Conservation (phyloP, 768 basidiomycete species). For the Suillus spraguei region DNA sequence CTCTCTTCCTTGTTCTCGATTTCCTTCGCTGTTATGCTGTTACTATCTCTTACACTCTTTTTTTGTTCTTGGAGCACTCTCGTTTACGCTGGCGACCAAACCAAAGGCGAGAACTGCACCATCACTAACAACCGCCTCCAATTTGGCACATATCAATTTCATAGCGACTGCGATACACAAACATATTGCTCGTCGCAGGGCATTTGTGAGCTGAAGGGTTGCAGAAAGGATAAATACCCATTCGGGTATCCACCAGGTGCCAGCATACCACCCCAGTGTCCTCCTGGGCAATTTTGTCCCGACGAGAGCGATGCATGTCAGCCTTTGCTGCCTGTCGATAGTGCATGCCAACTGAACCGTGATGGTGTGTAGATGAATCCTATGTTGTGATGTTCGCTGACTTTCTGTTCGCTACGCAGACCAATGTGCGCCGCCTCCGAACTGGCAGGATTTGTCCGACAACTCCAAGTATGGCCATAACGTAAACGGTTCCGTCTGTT, state of each 20-base stretch:
- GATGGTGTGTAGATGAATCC: constrained; percentile 57
- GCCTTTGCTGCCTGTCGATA: constrained; percentile 56
- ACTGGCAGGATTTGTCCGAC: constrained; percentile 65
- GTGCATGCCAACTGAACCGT: constrained; percentile 81
- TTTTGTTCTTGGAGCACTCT: constrained; percentile 44
- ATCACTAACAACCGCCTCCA: constrained; percentile 66
- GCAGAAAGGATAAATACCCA: constrained; percentile 77
- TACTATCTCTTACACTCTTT: constrained; percentile 53
- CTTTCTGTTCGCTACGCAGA: constrained; percentile 46
- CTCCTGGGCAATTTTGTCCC: constrained; percentile 71
- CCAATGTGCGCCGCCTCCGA: constrained; percentile 72
- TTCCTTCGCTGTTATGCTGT: constrained; percentile 22
- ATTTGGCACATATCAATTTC: constrained; percentile 77
- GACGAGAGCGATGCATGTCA: constrained; percentile 80
- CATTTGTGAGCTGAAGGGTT: constrained; percentile 64
- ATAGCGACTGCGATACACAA: constrained; percentile 72
- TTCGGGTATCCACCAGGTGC: constrained; percentile 58
- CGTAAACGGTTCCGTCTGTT: constrained; percentile 81
- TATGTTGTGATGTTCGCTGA: background rate
- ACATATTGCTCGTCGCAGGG: constrained; percentile 63
- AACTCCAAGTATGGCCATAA: constrained; percentile 67
- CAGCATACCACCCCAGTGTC: constrained; percentile 62
- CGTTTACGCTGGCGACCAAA: constrained; percentile 49
- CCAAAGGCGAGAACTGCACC: constrained; percentile 51
- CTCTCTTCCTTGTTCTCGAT: constrained; percentile 8